Percentiles rank a stretch among this genome's conserved stretches.
phyloP scores from a whole-genome alignment of 768 basidiomycete species.

The Tricholoma furcatifolium region DNA sequence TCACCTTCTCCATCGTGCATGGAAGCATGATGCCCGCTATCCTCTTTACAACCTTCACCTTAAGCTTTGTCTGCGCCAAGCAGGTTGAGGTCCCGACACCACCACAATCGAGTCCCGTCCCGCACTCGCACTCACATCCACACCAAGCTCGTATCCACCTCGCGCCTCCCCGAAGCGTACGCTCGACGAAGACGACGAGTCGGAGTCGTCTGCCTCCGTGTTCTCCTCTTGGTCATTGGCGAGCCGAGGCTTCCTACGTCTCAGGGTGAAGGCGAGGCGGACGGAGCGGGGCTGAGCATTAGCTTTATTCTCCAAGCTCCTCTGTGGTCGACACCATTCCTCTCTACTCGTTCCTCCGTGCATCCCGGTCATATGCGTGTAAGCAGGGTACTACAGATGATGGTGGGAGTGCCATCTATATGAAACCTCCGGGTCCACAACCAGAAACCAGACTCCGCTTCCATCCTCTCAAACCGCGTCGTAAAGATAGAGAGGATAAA shows the following conservation, averaged over 20 bases:
- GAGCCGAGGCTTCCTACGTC: not conserved
- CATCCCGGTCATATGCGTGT: too few relatives aligned
- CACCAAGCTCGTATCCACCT: not conserved
- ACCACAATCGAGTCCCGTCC: not conserved
- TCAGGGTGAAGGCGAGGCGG: not conserved
- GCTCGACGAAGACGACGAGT: conserved; percentile 25
- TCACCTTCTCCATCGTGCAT: conserved; percentile 4
- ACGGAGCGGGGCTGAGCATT: too few relatives aligned
- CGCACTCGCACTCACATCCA: not conserved
- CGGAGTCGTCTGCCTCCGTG: conserved; percentile 15
- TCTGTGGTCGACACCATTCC: too few relatives aligned
- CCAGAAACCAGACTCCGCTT: too few relatives aligned
- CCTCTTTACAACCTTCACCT: not conserved
- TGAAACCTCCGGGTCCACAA: too few relatives aligned
- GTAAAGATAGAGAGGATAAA: too few relatives aligned
- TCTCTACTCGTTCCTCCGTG: too few relatives aligned
- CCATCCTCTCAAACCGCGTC: too few relatives aligned
- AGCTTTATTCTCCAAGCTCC: too few relatives aligned
- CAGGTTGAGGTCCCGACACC: not conserved
- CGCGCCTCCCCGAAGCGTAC: conserved; percentile 31
- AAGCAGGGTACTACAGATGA: too few relatives aligned
- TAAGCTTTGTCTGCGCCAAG: not conserved
- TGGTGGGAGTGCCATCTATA: too few relatives aligned
- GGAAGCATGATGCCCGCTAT: too few relatives aligned
- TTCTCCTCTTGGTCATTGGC: conserved; percentile 9